Conservation (phyloP, 2,329 filamentous ascomycete species). For the Cladosporium sp. region DNA sequence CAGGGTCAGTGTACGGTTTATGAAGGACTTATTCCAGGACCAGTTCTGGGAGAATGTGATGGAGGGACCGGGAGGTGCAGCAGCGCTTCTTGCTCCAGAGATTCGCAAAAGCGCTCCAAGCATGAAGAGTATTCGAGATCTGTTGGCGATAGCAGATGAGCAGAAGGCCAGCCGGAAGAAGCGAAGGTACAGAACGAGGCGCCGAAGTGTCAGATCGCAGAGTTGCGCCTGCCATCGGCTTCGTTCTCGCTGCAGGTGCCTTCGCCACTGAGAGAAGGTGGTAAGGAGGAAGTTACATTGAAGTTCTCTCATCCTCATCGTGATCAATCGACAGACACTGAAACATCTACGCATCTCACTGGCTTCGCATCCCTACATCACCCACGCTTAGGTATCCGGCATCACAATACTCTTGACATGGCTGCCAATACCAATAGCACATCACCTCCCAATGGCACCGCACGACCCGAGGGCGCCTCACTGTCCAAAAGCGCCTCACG, state of each 20-base stretch:
- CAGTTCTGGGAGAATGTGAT: background rate
- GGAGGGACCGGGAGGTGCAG: background rate
- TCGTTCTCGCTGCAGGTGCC: background rate
- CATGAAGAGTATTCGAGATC: background rate
- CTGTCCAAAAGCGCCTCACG: background rate
- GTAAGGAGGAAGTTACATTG: background rate
- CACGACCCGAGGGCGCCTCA: background rate
- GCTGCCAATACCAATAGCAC: background rate
- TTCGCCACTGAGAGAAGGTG: background rate
- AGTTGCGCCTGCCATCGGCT: background rate
- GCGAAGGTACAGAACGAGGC: background rate
- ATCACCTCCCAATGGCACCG: background rate
- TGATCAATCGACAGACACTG: background rate
- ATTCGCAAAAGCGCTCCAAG: background rate
- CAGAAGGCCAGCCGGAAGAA: background rate
- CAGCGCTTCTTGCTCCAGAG: background rate
- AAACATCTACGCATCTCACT: background rate
- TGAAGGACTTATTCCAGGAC: background rate
- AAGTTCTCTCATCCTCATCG: background rate
- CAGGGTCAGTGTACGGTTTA: background rate
- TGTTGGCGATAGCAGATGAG: background rate
- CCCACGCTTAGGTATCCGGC: background rate
- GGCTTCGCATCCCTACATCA: background rate
- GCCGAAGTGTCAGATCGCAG: background rate
- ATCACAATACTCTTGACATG: background rate